Evolutionary conservation across 257 asterid species (phyloP).

Genomic region (Galeopsis tetrahit): DNA sequence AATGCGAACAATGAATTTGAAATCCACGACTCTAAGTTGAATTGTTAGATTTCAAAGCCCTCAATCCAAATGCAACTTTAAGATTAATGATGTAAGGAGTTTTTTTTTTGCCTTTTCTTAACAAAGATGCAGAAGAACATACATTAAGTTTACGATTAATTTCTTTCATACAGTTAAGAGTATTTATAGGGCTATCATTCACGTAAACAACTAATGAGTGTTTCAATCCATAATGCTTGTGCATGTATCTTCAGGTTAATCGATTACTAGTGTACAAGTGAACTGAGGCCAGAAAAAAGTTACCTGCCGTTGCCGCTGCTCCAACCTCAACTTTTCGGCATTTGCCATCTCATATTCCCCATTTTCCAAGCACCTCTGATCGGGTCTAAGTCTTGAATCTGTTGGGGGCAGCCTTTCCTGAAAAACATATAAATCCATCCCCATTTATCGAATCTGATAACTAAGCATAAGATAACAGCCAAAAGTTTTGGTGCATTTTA

Average conservation of each 20-base stretch:
- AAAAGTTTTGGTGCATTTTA: neutral
- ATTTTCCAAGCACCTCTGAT: conserved; percentile 85
- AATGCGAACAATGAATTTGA: neutral
- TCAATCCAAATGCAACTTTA: too few species aligned
- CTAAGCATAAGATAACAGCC: neutral
- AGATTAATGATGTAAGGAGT: too few species aligned
- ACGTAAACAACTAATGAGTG: neutral
- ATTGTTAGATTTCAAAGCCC: neutral
- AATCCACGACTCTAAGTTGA: neutral
- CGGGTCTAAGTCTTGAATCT: conserved; percentile 89
- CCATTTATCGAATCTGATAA: neutral
- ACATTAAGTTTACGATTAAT: neutral
- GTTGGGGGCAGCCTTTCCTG: conserved; percentile 90
- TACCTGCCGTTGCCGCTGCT: conserved; percentile 95
- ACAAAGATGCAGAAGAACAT: neutral
- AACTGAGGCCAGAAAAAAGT: conserved; percentile 2
- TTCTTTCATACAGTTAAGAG: neutral
- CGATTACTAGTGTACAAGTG: neutral
- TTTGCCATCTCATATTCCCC: conserved; percentile 85
- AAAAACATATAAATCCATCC: conserved; percentile 21
- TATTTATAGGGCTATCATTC: neutral
- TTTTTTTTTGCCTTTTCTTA: neutral
- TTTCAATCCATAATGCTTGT: conserved; percentile 7
- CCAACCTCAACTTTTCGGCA: conserved; percentile 75
- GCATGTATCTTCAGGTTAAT: conserved; percentile 14